These are phyloP conservation scores for Rubia yunnanensis DNA, from an alignment of 257 asterid species.

Conservation along the genomic window DNA sequence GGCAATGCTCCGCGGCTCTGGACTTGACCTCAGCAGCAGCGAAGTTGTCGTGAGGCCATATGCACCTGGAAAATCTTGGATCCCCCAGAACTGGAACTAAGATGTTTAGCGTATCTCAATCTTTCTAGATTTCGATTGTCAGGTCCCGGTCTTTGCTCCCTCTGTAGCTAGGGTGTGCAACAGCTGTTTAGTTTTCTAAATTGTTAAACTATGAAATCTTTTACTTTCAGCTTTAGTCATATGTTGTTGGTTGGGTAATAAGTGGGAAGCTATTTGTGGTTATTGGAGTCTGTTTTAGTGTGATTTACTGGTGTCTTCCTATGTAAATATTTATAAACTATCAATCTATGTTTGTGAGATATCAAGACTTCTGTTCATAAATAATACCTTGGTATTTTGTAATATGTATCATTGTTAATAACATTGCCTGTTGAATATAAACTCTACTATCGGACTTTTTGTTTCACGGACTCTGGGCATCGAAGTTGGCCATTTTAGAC, in stretches of 20 bases:
- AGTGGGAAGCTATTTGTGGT: slow-evolving; percentile 18
- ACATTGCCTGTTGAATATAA: background rate
- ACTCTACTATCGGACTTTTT: background rate
- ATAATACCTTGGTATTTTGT: background rate
- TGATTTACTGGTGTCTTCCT: slow-evolving; percentile 18
- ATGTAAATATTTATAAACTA: slow-evolving; percentile 26
- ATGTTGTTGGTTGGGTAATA: slow-evolving; percentile 26
- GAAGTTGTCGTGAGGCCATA: slow-evolving; percentile 13
- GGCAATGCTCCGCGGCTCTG: slow-evolving; percentile 44
- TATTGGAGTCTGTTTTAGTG: slow-evolving; percentile 22
- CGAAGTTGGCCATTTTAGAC: slow-evolving; percentile 50
- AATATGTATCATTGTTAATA: background rate
- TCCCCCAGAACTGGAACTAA: background rate
- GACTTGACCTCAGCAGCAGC: background rate
- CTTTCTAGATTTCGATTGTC: background rate
- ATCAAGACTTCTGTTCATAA: slow-evolving; percentile 6
- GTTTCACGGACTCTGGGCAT: slow-evolving; percentile 21
- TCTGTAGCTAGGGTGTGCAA: background rate
- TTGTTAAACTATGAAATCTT: slow-evolving; percentile 8
- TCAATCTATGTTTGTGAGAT: slow-evolving; percentile 1
- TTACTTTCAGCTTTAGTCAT: background rate
- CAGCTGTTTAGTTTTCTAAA: slow-evolving; percentile 13
- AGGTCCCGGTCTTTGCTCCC: background rate
- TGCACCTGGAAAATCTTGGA: background rate
- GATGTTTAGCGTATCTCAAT: background rate